Conservation (phyloP, 768 basidiomycete genomes). For the Solioccasus polychromus region DNA sequence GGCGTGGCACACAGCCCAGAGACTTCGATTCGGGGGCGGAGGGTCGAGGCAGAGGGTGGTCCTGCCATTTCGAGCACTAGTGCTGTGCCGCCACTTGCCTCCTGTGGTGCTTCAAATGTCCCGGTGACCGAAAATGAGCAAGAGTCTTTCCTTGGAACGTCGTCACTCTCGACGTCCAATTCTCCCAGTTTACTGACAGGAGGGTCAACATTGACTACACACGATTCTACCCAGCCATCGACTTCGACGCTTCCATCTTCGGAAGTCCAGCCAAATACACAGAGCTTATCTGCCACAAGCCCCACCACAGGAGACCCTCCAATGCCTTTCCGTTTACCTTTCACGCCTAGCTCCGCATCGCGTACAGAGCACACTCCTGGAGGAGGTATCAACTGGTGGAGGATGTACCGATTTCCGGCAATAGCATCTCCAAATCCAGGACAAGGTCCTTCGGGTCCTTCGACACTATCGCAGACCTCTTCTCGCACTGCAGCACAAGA, state of each 20-base stretch:
- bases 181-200: constrained; percentile 5
- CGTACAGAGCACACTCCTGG: constrained; percentile 39
- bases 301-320: constrained; percentile 15
- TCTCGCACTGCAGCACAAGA: constrained; percentile 16
- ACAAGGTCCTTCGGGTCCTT: constrained; percentile 15
- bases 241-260: constrained; percentile 3
- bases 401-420: constrained; percentile 77
- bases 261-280: not conserved
- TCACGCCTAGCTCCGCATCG: constrained; percentile 29
- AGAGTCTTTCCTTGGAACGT: constrained; percentile 15
- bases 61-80: constrained; percentile 17
- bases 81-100: constrained; percentile 23
- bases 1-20: constrained; percentile 22
- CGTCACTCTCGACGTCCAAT: constrained; percentile 7
- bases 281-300: constrained; percentile 2
- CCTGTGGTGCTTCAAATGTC: constrained; percentile 25
- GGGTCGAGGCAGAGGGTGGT: constrained; percentile 17
- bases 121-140: constrained; percentile 4
- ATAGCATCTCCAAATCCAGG: constrained; percentile 42
- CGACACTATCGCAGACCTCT: constrained; percentile 26
- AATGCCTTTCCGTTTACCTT: constrained; percentile 32
- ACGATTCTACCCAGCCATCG: constrained; percentile 1
- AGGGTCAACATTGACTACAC: constrained; percentile 2
- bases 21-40: constrained; percentile 15
- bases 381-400: constrained; percentile 73